phyloP scores from a whole-genome alignment of 2,329 filamentous ascomycete species.

The Bisporella sp. region DNA sequence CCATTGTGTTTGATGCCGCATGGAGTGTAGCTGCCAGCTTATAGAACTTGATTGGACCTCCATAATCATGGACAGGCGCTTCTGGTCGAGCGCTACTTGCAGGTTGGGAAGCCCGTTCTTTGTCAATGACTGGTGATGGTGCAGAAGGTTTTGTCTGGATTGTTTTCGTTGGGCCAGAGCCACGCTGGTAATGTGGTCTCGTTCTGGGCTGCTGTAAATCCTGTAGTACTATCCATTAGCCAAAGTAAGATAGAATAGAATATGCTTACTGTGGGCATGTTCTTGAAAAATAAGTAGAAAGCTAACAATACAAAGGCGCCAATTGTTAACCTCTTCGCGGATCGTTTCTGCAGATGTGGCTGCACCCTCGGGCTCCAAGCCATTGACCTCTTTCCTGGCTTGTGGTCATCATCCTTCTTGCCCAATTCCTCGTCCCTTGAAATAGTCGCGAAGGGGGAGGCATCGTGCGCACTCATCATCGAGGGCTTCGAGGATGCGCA shows the following conservation, averaged over 20 bases:
- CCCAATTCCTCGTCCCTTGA: constrained; percentile 54
- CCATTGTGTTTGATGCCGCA: constrained; percentile 46
- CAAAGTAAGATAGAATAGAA: background rate
- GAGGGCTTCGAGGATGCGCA: constrained; percentile 13
- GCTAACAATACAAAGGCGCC: constrained; percentile 39
- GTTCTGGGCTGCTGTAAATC: constrained; percentile 30
- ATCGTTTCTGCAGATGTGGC: constrained; percentile 45
- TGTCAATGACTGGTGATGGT: constrained; percentile 1
- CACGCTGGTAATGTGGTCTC: constrained; percentile 30
- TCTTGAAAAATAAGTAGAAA: constrained; percentile 58
- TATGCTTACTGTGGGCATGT: constrained; percentile 43
- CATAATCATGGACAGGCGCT: constrained; percentile 43
- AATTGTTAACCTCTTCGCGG: constrained; percentile 44
- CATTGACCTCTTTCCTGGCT: constrained; percentile 26
- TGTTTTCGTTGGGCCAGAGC: no score
- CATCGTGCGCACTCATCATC: constrained; percentile 26
- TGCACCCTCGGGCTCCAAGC: constrained; percentile 28
- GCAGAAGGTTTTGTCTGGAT: no score
- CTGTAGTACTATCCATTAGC: background rate
- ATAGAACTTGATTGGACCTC: constrained; percentile 64
- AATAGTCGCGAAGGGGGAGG: constrained; percentile 34
- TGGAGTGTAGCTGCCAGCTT: constrained; percentile 58
- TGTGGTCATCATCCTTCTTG: constrained; percentile 58
- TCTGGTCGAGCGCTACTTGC: constrained; percentile 2
- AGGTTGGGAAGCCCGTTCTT: no score